phyloP scores from a whole-genome alignment of 208 protist species.

The Zelonia costaricensis region DNA sequence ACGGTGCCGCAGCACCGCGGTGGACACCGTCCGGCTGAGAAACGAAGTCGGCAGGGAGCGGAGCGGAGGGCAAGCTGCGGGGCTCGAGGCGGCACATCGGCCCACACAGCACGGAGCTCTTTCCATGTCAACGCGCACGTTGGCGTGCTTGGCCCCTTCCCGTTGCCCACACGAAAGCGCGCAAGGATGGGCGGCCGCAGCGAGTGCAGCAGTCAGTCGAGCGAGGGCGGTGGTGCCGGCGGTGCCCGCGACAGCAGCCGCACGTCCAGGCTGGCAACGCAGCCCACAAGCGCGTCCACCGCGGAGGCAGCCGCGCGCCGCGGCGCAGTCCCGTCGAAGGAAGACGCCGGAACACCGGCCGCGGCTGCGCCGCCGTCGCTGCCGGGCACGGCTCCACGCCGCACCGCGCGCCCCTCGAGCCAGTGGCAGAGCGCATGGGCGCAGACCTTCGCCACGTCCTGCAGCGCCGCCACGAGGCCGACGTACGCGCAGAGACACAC shows the following conservation, averaged over 20 bases:
- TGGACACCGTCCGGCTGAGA: too few relatives aligned
- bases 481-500: constrained; percentile 8
- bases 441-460: constrained; percentile 15
- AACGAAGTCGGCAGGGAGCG: too few relatives aligned
- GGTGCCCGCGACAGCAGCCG: constrained; percentile 1
- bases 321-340: not conserved
- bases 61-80: too few relatives aligned
- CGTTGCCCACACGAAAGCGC: too few relatives aligned
- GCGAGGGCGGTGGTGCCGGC: not conserved
- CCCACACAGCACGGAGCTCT: too few relatives aligned
- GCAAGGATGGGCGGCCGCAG: too few relatives aligned
- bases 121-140: too few relatives aligned
- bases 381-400: not conserved
- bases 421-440: constrained; percentile 14
- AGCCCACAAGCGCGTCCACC: constrained; percentile 8
- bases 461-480: constrained; percentile 4
- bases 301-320: not conserved
- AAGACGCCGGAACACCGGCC: not conserved
- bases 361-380: not conserved
- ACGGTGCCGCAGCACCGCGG: too few relatives aligned
- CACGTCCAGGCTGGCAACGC: constrained; percentile 6
- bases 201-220: too few relatives aligned
- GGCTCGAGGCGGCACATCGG: too few relatives aligned
- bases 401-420: not conserved
- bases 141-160: too few relatives aligned